Conservation (phyloP, 106 monocot genomes). For the Platanthera zijinensis region DNA sequence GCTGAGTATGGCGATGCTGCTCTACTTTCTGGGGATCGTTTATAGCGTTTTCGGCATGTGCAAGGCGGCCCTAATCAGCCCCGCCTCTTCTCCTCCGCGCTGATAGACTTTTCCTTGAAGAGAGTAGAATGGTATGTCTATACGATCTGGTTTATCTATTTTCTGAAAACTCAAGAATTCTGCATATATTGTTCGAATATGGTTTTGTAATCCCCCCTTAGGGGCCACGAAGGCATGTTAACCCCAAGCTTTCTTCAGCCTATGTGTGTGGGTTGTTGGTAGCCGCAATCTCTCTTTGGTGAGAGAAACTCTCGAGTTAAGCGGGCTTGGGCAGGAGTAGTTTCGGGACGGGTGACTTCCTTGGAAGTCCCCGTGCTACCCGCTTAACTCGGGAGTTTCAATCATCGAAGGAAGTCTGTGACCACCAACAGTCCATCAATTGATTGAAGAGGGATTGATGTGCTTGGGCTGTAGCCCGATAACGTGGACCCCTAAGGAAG, state of each 20-base stretch:
- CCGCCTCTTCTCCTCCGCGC: background rate
- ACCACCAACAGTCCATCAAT: too few relatives aligned
- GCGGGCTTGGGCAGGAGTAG: too few relatives aligned
- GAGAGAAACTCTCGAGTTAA: too few relatives aligned
- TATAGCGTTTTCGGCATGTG: background rate
- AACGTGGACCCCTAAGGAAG: too few relatives aligned
- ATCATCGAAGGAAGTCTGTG: too few relatives aligned
- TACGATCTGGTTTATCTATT: background rate
- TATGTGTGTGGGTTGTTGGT: background rate
- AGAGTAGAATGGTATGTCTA: background rate
- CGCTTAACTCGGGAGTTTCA: too few relatives aligned
- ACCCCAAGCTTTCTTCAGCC: background rate
- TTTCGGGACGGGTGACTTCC: too few relatives aligned
- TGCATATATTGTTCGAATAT: background rate
- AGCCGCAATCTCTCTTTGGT: too few relatives aligned
- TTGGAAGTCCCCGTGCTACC: too few relatives aligned
- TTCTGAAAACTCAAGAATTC: background rate
- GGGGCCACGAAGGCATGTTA: too few relatives aligned
- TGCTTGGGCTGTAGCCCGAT: too few relatives aligned
- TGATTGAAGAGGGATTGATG: too few relatives aligned
- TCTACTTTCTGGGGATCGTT: slow-evolving; percentile 2
- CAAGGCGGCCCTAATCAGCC: background rate
- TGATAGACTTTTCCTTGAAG: background rate
- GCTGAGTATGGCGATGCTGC: background rate
- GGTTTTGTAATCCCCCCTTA: background rate